phyloP scores from a whole-genome alignment of 2,329 filamentous ascomycete species.

The Kalmusia sp. region DNA sequence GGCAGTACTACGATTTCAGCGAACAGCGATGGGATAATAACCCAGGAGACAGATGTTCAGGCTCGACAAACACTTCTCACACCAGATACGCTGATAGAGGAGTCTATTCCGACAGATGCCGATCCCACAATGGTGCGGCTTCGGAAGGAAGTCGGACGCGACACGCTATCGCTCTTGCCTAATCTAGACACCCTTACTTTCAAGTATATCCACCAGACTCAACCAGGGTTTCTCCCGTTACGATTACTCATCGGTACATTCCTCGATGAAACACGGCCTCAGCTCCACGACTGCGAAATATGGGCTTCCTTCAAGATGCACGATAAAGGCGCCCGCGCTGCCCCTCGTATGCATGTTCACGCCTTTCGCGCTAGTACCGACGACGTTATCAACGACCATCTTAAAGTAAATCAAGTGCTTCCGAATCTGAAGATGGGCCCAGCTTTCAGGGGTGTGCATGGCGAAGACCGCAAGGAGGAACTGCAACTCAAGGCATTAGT shows the following conservation, averaged over 20 bases:
- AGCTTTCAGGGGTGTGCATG: conserved; percentile 5
- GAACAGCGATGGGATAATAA: no score
- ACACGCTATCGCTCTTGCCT: conserved; percentile 7
- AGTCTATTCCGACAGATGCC: neutral
- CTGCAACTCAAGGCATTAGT: conserved; percentile 12
- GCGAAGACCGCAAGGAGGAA: conserved; percentile 1
- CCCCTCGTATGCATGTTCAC: conserved; percentile 10
- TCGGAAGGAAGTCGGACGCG: conserved; percentile 1
- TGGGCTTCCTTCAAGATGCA: conserved; percentile 14
- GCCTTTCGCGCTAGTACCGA: conserved; percentile 1
- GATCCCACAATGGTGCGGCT: conserved; percentile 5
- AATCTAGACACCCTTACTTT: conserved; percentile 3
- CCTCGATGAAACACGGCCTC: neutral
- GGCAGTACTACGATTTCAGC: no score
- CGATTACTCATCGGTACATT: conserved; percentile 9
- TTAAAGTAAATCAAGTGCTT: conserved; percentile 7
- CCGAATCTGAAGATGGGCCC: conserved; percentile 2
- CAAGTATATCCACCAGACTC: neutral
- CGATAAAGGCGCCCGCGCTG: conserved; percentile 5
- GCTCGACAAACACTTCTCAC: neutral
- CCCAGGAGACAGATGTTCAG: neutral
- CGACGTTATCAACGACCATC: neutral
- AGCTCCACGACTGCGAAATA: conserved; percentile 2
- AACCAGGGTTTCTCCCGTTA: conserved; percentile 5
- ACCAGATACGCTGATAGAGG: conserved; percentile 4